Conservation (phyloP, 192 early-diverging fungal genomes). For the Backusella circina region DNA sequence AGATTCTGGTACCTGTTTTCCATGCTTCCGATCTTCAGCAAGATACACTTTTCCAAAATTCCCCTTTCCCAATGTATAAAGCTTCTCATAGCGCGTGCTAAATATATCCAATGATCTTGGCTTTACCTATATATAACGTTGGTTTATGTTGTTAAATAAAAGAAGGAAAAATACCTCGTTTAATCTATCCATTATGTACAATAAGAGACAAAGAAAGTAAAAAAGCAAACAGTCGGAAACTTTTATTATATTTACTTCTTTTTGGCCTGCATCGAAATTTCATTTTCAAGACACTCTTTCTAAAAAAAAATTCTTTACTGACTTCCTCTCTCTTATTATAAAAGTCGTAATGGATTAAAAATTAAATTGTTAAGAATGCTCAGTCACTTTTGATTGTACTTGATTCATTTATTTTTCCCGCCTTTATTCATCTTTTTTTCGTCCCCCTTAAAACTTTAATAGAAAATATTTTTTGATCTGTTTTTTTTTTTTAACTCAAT, state of each 20-base stretch:
- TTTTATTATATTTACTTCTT: slow-evolving; percentile 2
- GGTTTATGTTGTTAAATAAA: background rate
- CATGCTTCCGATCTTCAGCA: slow-evolving; percentile 44
- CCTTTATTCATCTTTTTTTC: background rate
- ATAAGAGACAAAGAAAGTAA: background rate
- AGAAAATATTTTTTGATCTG: background rate
- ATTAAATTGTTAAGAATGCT: background rate
- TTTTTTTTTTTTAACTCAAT: slow-evolving; percentile 6
- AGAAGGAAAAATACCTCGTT: background rate
- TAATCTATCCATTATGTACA: slow-evolving; percentile 1
- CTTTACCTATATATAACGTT: background rate
- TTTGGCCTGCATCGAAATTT: slow-evolving; percentile 16
- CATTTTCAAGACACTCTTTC: background rate
- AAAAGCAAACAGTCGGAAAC: background rate
- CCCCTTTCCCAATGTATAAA: slow-evolving; percentile 49
- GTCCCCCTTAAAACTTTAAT: background rate
- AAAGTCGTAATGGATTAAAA: background rate
- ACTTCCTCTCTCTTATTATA: background rate
- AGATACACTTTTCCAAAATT: slow-evolving; percentile 63
- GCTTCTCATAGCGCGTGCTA: slow-evolving; percentile 6
- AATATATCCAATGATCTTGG: background rate
- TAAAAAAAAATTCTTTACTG: background rate
- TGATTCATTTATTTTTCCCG: background rate
- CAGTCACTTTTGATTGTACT: background rate
- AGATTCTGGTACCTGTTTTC: slow-evolving; percentile 34